phyloP scores from a whole-genome alignment of 805 yeast species.

The Millerago galiae region DNA sequence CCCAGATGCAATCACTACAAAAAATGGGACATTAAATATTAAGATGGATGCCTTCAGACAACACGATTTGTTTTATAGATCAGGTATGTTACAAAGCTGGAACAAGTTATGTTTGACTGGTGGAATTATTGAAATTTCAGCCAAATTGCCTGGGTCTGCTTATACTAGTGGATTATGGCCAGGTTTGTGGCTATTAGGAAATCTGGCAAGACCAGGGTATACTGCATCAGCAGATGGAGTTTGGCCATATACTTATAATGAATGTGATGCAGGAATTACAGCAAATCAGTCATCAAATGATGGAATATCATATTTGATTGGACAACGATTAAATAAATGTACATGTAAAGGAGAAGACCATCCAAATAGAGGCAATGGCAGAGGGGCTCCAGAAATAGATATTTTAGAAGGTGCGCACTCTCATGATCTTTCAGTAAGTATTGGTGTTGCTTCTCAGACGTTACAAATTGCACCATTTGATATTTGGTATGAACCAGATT shows the following conservation, averaged over 20 bases:
- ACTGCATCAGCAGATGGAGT: slow-evolving; percentile 84
- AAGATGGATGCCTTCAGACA: slow-evolving; percentile 77
- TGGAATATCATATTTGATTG: slow-evolving; percentile 82
- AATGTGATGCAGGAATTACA: slow-evolving; percentile 92
- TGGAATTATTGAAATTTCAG: slow-evolving; percentile 73
- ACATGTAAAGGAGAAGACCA: slow-evolving; percentile 80
- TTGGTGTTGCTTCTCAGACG: slow-evolving; percentile 80
- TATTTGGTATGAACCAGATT: slow-evolving; percentile 91
- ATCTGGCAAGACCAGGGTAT: slow-evolving; percentile 87
- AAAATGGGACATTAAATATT: slow-evolving; percentile 61
- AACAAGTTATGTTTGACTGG: slow-evolving; percentile 84
- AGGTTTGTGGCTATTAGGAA: slow-evolving; percentile 93
- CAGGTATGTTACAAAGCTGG: slow-evolving; percentile 93
- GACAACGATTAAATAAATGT: slow-evolving; percentile 72
- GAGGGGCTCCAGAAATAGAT: slow-evolving; percentile 97
- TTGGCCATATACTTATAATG: slow-evolving; percentile 88
- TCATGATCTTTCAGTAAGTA: slow-evolving; percentile 25
- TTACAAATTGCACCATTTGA: slow-evolving; percentile 90
- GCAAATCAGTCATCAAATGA: slow-evolving; percentile 88
- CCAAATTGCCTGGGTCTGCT: slow-evolving; percentile 74
- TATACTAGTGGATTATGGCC: slow-evolving; percentile 88
- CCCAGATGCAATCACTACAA: slow-evolving; percentile 82
- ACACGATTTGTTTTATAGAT: slow-evolving; percentile 75
- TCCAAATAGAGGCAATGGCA: slow-evolving; percentile 80
- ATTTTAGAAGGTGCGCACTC: slow-evolving; percentile 78